Evolutionary conservation across 257 asterid genomes (phyloP), one percentile per base, ranked within the genome.

Genomic region (Sherardia arvensis): DNA sequence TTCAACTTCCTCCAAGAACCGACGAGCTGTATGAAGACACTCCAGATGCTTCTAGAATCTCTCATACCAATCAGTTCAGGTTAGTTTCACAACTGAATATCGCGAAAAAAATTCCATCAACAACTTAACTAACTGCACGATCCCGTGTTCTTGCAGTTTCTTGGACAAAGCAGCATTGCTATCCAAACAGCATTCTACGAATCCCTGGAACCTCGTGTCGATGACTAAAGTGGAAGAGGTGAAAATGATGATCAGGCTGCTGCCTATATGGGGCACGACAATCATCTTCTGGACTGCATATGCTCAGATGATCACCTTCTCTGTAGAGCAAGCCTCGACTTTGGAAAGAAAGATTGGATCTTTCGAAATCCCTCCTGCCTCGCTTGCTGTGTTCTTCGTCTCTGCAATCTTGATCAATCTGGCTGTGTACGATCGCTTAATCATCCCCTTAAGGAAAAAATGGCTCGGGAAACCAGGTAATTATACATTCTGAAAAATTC

Each of bases 141-240:
- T 49, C 34, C 23, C 12, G 5, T 47, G 7, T 10, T 47, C 29
- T 62, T 66, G 47, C 34, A 81, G 84, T 5, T 76, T 74, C 65
- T 49, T 79, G 75, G 84, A 81, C 77, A 81, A 79, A 71, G 87
- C 82, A 14, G 79, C 84, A 9, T 70, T 81, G 33, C 3, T 73
- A 12, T 60, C 58, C 53, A 74, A 72, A 58, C 77, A 71, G 70
- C 68, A 66, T 53, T 67, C 59, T 66, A 68, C 73, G 34, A 74
- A 66, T 70, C 69, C 75, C 6, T 82, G 87, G 87, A 59, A 64
- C 34, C 64, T 79, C 38, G 69, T 66, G 4, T 56, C 84, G 7
- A 45, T 74, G 51, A 79, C 87, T 57, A 72, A 73, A 53, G 79
- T 76, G 6, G 82, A 79, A 64, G 87, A 81, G 61, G 82, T 79